Conservation (phyloP, 2,329 filamentous ascomycete genomes). For the Colletotrichum sp. region DNA sequence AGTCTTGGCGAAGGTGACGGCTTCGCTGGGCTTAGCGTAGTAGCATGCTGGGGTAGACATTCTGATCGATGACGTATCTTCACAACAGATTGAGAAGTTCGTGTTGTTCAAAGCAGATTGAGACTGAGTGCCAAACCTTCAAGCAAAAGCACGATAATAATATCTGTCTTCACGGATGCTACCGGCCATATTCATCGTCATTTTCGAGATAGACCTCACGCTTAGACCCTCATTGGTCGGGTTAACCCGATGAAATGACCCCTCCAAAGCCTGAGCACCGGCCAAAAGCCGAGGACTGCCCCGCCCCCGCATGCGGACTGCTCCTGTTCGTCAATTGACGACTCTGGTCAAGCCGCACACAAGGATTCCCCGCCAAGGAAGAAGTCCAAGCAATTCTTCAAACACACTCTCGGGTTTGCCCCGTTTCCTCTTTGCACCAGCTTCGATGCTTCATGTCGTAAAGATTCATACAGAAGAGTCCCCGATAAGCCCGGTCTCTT, state of each 20-base stretch:
- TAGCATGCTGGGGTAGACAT: not conserved
- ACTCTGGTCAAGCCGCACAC: not conserved
- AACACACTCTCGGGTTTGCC: not conserved
- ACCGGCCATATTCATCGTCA: not conserved
- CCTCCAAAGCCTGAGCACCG: not conserved
- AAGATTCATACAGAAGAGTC: not conserved
- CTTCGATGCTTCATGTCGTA: not conserved
- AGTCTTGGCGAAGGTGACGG: constrained; percentile 51
- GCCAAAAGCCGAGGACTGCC: not conserved
- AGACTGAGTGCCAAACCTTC: not conserved
- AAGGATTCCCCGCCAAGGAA: not conserved
- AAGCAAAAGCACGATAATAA: not conserved
- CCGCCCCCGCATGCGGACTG: not conserved
- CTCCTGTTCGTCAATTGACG: not conserved
- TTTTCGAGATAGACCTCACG: not conserved
- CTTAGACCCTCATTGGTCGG: not conserved
- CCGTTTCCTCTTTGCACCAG: not conserved
- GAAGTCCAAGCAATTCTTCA: not conserved
- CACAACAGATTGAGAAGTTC: not conserved
- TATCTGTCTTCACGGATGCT: not conserved
- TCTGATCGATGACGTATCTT: not conserved
- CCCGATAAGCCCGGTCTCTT: not conserved
- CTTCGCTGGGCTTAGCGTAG: constrained; percentile 43
- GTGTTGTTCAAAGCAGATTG: not conserved
- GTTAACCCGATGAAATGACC: not conserved